Base-by-base conservation (phyloP, 768 basidiomycete species). In the Tephrocybe rancida region DNA sequence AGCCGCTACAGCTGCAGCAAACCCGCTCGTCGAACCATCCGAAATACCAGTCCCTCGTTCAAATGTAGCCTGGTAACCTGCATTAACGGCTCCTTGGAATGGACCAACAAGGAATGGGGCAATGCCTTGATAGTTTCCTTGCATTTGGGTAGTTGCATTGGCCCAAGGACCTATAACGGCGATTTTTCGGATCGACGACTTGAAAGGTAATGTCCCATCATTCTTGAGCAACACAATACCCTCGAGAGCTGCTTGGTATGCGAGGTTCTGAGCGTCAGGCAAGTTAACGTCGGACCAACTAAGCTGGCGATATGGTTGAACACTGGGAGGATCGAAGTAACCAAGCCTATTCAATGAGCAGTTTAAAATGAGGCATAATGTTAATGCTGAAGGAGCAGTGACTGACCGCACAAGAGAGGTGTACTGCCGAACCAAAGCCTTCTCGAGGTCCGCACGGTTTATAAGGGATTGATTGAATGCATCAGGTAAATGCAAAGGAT, bases 171-270 rank as follows among this genome's bases (percentile, higher is more conserved):
- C 86, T 47, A 87, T 73, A 37, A 87, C 61, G 7, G 83, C 85
- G 16, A 88, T 63, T 7, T 71, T 79, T 50, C 76, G 80, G 51
- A 77, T 65, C 0, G 67, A 70, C 0, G 62, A 60, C 19, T 73
- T 69, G 38, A 87, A 69, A 2, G 86, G 86, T 2, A 88, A 70
- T 5, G 74, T 76, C 13, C 78, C 79, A 52, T 85, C 82, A 60
- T 87, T 88, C 71, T 87, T 87, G 14, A 87, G 70, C 5, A 87
- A 71, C 16, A 82, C 82, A 3, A 84, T 74, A 19, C 82, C 80
- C 61, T 83, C 79, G 4, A 76, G 65, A 3, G 82, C 82, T 24
- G 78, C 80, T 47, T 71, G 70, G 60, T 79, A 68, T 2, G 82
- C 82, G 13, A 85, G 72, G 16, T 70, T 60, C 55, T 79, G 80